These are phyloP conservation scores for Apiospora marii DNA, from an alignment of 2,329 filamentous ascomycete species.

Conservation along the genomic window DNA sequence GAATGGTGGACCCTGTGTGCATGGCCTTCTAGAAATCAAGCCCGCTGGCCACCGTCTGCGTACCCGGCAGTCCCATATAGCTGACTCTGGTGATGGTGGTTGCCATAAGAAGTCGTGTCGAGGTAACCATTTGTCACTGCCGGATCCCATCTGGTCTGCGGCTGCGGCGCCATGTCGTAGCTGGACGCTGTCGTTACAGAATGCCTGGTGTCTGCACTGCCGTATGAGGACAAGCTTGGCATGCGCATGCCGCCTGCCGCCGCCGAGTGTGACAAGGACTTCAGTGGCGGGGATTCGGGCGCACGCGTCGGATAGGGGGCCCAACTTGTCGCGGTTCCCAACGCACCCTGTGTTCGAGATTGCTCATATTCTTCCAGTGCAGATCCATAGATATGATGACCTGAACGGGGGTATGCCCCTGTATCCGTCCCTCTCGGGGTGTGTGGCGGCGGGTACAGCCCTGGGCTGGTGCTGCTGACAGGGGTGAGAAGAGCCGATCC, in stretches of 20 bases:
- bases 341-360: background rate
- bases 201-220: conserved; percentile 42
- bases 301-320: conserved; percentile 50
- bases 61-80: conserved; percentile 54
- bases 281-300: conserved; percentile 50
- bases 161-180: conserved; percentile 43
- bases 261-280: conserved; percentile 44
- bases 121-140: conserved; percentile 39
- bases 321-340: conserved; percentile 52
- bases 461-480: conserved; percentile 44
- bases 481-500: conserved; percentile 41
- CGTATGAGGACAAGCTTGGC: conserved; percentile 49
- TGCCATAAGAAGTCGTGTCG: conserved; percentile 40
- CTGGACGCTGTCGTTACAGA: conserved; percentile 46
- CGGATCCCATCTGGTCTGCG: conserved; percentile 38
- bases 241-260: conserved; percentile 45
- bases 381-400: conserved; percentile 55
- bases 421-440: conserved; percentile 48
- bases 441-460: conserved; percentile 45
- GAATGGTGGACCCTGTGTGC: conserved; percentile 17
- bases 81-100: conserved; percentile 44
- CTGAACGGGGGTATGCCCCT: conserved; percentile 33
- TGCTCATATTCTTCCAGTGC: conserved; percentile 42
- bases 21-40: conserved; percentile 40
- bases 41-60: conserved; percentile 51